These are phyloP conservation scores for Penicillium freii DNA, from an alignment of 2,329 filamentous ascomycete genomes.

Conservation along the genomic window DNA sequence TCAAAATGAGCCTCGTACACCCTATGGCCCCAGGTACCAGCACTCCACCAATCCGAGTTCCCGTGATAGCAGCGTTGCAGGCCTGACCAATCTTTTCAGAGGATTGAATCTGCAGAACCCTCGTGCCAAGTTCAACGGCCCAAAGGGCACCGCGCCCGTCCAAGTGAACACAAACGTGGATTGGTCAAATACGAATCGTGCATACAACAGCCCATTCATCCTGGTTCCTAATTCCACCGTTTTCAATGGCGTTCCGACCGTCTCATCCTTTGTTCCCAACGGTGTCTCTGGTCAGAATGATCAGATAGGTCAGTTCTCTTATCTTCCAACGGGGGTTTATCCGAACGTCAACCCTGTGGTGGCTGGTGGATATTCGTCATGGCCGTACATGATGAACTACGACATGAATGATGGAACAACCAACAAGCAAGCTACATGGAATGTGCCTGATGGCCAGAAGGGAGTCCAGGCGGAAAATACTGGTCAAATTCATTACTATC, in stretches of 20 bases:
- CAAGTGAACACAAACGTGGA: conserved; percentile 29
- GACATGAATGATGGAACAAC: conserved; percentile 38
- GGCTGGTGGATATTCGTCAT: conserved; percentile 34
- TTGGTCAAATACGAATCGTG: conserved; percentile 29
- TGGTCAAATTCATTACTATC: conserved; percentile 59
- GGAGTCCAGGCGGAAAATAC: conserved; percentile 60
- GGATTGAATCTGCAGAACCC: conserved; percentile 31
- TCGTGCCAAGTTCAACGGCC: conserved; percentile 28
- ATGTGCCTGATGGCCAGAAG: conserved; percentile 42
- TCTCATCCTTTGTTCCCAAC: conserved; percentile 30
- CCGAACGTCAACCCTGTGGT: conserved; percentile 37
- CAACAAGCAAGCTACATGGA: conserved; percentile 43
- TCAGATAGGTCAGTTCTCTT: conserved; percentile 36
- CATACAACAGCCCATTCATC: conserved; percentile 31
- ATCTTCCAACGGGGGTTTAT: conserved; percentile 39
- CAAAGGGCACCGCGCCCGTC: conserved; percentile 29
- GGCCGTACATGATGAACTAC: conserved; percentile 37
- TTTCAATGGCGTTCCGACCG: conserved; percentile 32
- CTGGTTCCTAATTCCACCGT: conserved; percentile 35
- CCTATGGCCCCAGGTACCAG: conserved; percentile 24
- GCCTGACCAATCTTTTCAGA: conserved; percentile 27
- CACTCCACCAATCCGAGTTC: conserved; percentile 15
- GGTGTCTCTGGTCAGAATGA: conserved; percentile 32
- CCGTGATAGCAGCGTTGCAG: conserved; percentile 21
- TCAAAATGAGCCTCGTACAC: conserved; percentile 28